Conservation (phyloP, 257 asterid species). For the Ajuga chamaepitys region DNA sequence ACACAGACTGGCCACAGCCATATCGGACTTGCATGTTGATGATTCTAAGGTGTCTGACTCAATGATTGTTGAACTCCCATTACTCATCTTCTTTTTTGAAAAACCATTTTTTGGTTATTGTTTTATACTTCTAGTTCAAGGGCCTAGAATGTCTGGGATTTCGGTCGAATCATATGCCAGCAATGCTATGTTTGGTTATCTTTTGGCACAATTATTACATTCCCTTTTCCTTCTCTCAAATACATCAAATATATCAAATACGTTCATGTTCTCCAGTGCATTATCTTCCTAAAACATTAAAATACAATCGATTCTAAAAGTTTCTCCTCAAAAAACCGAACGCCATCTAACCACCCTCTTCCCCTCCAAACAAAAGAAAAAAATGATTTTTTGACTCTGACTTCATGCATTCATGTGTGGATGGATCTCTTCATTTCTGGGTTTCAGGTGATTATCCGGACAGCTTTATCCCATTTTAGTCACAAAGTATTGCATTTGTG, state of each 20-base stretch:
- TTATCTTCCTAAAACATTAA: neutral
- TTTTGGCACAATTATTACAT: neutral
- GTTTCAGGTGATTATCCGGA: neutral
- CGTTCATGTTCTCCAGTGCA: neutral
- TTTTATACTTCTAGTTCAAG: neutral
- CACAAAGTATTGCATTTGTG: neutral
- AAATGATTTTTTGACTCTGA: neutral
- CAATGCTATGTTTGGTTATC: neutral
- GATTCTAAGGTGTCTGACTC: neutral
- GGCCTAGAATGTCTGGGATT: neutral
- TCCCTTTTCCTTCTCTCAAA: neutral
- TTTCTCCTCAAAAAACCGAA: neutral
- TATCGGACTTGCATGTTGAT: neutral
- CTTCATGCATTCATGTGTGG: neutral
- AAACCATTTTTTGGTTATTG: too few relatives aligned
- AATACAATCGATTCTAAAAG: neutral
- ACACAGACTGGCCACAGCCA: too few relatives aligned
- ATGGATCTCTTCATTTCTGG: neutral
- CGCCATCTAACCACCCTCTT: neutral
- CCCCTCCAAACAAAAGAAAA: neutral
- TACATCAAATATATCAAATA: neutral
- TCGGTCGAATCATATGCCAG: neutral
- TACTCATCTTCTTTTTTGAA: neutral
- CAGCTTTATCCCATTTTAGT: neutral
- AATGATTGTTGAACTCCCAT: neutral